Evolutionary conservation across 148 eudicot genomes (phyloP), one percentile per base, ranked within the genome.

Genomic region (Silene uniflora): DNA sequence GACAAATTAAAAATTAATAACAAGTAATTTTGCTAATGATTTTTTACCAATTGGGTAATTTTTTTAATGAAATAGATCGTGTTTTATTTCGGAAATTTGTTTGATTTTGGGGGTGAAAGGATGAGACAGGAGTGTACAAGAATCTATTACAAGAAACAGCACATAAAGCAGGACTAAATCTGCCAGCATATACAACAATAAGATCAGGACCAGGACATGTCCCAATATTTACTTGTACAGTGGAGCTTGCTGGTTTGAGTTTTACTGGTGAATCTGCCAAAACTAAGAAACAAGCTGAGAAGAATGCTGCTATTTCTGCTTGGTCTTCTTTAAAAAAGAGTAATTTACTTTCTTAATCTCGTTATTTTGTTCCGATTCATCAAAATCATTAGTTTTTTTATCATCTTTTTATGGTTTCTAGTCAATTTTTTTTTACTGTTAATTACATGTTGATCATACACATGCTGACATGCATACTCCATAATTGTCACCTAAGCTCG

Each of bases 241-340:
- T 87, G 1, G 82, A 89, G 42, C 75, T 89, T 56, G 88, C 88
- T 75, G 88, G 83, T 23, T 54, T 85, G 77, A 81, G 16, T 61
- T 87, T 87, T 66, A 85, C 86, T 55, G 90, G 90, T 47, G 84
- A 83, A 11, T 73, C 85, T 0, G 90, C 84, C 11, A 87, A 81
- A 65, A 89, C 87, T 10, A 87, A 85, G 77, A 87, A 89, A 17
- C 92, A 87, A 76, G 88, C 90, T 79, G 87, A 85, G 86, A 87
- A 87, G 75, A 87, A 87, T 85, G 92, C 90, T 81, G 92, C 92
- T 2, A 86, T 85, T 46, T 69, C 86, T 62, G 89, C 92, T 62
- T 89, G 92, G 92, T 83, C 86, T 55, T 24, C 85, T 7, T 70
- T 89, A 69, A 89, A 82, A 65, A 77, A 42, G 66, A 74, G 90